Percentiles rank a stretch among this genome's conserved stretches.
Evolutionary conservation across 192 early-diverging fungal species (phyloP).

Genomic region (Funneliformis geosporum): DNA sequence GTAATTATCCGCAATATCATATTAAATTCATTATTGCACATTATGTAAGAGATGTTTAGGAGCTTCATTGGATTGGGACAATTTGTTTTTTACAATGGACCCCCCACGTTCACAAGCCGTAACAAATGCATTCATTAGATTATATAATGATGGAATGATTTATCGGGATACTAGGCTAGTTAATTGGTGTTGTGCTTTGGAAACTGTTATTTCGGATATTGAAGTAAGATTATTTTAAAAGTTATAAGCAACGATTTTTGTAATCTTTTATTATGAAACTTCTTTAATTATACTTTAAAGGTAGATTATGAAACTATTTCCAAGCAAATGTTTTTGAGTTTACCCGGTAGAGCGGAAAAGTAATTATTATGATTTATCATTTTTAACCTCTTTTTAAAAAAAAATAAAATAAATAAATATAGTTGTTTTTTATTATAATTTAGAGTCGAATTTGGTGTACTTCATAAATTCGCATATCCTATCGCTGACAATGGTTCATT

Average conservation of each 20-base stretch:
- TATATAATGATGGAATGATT: conserved; percentile 86
- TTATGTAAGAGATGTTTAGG: conserved; percentile 62
- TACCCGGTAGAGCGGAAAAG: conserved; percentile 78
- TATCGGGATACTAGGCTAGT: conserved; percentile 92
- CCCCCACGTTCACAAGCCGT: conserved; percentile 70
- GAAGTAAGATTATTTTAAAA: conserved; percentile 54
- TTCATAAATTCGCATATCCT: conserved; percentile 88
- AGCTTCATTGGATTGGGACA: conserved; percentile 85
- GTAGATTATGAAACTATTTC: conserved; percentile 83
- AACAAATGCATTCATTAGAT: conserved; percentile 84
- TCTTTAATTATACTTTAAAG: conserved; percentile 26
- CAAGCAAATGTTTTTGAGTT: conserved; percentile 65
- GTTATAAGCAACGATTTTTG: no score
- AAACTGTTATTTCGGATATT: conserved; percentile 95
- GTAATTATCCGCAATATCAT: background rate
- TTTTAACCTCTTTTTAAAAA: background rate
- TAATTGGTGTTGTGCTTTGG: conserved; percentile 94
- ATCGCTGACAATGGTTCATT: conserved; percentile 62
- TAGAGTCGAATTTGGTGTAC: conserved; percentile 94
- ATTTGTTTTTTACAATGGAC: conserved; percentile 91
- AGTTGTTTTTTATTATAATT: conserved; percentile 23
- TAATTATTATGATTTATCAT: conserved; percentile 33
- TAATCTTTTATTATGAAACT: background rate
- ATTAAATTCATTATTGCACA: background rate
- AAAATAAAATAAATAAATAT: background rate